Evolutionary conservation across 495 filamentous ascomycete species (phyloP), one percentile per base, ranked within the genome.

Genomic region (Penicillium arizonense): DNA sequence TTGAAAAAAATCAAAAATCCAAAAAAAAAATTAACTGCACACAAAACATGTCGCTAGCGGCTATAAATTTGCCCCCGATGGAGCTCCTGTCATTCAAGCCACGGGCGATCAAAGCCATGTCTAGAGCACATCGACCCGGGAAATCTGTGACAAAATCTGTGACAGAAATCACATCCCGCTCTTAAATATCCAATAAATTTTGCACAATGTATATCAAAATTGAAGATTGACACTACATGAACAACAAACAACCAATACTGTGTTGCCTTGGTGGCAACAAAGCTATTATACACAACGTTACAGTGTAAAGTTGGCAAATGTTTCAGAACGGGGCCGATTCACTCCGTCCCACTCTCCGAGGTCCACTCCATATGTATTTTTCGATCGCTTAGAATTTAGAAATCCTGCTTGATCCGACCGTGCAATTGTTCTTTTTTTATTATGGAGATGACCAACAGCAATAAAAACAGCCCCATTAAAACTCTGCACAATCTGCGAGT

Each of bases 271-370:
- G 42, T 53, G 41, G 41, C 41, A 52, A 44, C 32, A 44, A 43
- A 35, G 30, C 18, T 7, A 37, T 52, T 43, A 34, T 36, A 23
- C 28, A 50, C 26, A 20, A 21, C 32, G 26, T 42, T 42, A 50
- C 47, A 40, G 14, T 18, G 56, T 58, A 64, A 55, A 36, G 5
- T 54, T 34, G 30, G 28, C 16, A 53, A 32, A 38, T 55, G 62
- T 65, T 65, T 65, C 62, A 64, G 62, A 57, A 44, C 47, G 44
- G 44, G 50, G 36, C 50, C 53, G 20, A 51, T 32, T 42, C n/a
- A 18, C 40, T 40, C 57, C 42, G 44, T 47, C 48, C 47, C 39
- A 24, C 40, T 47, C 43, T 23, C 62, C 18, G 18, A 18, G 18
- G 18, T 58, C 62, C 62, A 65, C 59, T 52, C 5, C 30, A 33